A percentile compares a stretch with the other conserved stretches of the same genome.
Evolutionary conservation across 176 grass and related monocot genomes (phyloP).

Genomic region (Alloteropsis semialata): DNA sequence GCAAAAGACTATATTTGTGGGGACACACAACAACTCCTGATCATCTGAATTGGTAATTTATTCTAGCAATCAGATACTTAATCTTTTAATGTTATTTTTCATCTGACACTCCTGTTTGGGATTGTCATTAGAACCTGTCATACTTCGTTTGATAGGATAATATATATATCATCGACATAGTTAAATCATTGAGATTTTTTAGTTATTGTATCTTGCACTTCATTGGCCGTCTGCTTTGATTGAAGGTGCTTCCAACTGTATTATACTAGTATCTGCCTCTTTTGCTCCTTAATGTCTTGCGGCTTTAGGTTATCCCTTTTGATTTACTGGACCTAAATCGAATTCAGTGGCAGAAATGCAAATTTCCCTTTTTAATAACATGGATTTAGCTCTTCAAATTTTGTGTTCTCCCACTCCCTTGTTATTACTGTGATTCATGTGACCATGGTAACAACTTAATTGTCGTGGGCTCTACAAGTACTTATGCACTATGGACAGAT

Average conservation of each 20-base stretch:
- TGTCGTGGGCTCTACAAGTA: not conserved
- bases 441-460: not conserved
- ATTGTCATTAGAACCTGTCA: not conserved
- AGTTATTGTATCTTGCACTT: not conserved
- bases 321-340: constrained; percentile 10
- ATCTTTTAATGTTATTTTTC: not conserved
- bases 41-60: not conserved
- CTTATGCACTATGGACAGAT: not conserved
- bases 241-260: not conserved
- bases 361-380: not conserved
- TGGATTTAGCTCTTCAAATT: constrained; percentile 18
- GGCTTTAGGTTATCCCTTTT: constrained; percentile 17
- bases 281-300: constrained; percentile 12
- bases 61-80: not conserved
- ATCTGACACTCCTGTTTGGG: not conserved
- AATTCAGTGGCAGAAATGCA: not conserved
- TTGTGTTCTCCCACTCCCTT: not conserved
- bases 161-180: not conserved
- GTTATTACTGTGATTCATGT: constrained; percentile 9
- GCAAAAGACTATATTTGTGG: not conserved
- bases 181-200: not conserved
- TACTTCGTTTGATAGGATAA: not conserved
- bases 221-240: not conserved
- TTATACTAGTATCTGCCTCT: not conserved
- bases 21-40: not conserved